Percentiles rank a stretch among this genome's conserved stretches.
phyloP scores from a whole-genome alignment of 2,329 filamentous ascomycete species.

The Apiospora saccharicola region DNA sequence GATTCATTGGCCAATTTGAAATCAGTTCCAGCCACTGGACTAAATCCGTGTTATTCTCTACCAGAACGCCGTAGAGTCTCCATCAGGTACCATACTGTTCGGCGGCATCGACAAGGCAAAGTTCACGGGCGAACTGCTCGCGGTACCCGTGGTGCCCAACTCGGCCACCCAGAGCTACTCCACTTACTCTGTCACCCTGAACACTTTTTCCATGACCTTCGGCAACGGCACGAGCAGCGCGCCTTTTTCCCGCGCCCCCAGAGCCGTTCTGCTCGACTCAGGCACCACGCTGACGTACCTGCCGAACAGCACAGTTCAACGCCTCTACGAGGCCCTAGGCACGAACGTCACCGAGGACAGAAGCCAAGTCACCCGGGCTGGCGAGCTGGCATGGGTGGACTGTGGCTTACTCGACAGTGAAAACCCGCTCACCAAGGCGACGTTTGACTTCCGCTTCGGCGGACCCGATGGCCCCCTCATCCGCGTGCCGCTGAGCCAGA shows the following conservation, averaged over 20 bases:
- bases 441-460: slow-evolving; percentile 63
- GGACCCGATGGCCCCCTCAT: slow-evolving; percentile 57
- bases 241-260: slow-evolving; percentile 50
- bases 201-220: slow-evolving; percentile 55
- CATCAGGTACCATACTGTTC: slow-evolving; percentile 65
- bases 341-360: slow-evolving; percentile 49
- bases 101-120: slow-evolving; percentile 82
- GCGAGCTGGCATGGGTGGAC: slow-evolving; percentile 54
- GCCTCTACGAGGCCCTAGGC: slow-evolving; percentile 62
- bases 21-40: not conserved
- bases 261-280: slow-evolving; percentile 71
- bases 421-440: slow-evolving; percentile 40
- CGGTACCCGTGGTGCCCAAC: slow-evolving; percentile 65
- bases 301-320: slow-evolving; percentile 59
- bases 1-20: not conserved
- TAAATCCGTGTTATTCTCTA: slow-evolving; percentile 47
- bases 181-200: slow-evolving; percentile 58
- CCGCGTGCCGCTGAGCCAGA: slow-evolving; percentile 61
- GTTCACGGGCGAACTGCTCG: slow-evolving; percentile 69
- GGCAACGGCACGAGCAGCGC: slow-evolving; percentile 57
- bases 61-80: slow-evolving; percentile 60
- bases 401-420: slow-evolving; percentile 50
- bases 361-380: slow-evolving; percentile 39
- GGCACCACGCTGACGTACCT: slow-evolving; percentile 72
- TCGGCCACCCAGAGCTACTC: slow-evolving; percentile 47